These are phyloP conservation scores for Abelmoschus esculentus DNA, from an alignment of 345 rosid species.

Conservation along the genomic window DNA sequence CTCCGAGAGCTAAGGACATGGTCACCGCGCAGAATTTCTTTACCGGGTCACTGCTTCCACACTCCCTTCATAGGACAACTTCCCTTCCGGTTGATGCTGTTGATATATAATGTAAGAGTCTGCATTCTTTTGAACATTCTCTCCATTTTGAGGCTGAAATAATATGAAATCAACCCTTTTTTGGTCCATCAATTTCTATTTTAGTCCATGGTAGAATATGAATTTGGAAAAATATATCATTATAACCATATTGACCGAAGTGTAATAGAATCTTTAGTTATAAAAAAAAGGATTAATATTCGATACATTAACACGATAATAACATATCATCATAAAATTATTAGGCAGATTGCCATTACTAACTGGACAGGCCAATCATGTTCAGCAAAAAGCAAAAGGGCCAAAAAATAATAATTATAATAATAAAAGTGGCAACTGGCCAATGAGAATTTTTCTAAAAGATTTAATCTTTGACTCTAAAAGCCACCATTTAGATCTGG, in stretches of 20 bases:
- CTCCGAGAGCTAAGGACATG: slow-evolving; percentile 15
- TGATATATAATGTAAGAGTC: slow-evolving; percentile 3
- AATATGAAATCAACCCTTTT: slow-evolving; percentile 15
- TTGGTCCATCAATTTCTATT: background rate
- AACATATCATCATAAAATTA: background rate
- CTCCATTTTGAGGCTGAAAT: slow-evolving; percentile 21
- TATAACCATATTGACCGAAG: background rate
- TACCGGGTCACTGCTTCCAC: slow-evolving; percentile 34
- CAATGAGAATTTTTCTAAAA: slow-evolving; percentile 2
- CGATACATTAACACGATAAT: background rate
- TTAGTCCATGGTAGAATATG: background rate
- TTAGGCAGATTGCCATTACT: background rate
- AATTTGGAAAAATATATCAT: background rate
- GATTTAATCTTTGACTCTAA: background rate
- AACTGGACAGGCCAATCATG: slow-evolving; percentile 22
- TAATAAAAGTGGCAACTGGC: background rate
- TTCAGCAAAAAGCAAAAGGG: background rate
- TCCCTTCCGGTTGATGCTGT: slow-evolving; percentile 60
- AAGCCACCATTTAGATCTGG: slow-evolving; percentile 13
- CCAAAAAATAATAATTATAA: no score
- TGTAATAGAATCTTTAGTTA: background rate
- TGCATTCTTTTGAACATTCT: slow-evolving; percentile 28
- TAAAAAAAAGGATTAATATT: background rate
- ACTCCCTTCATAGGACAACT: slow-evolving; percentile 49
- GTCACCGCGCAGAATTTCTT: slow-evolving; percentile 27